Percentiles rank a stretch among this genome's conserved stretches.
These are phyloP conservation scores for Puccinia polysora DNA, from an alignment of 1,284 basidiomycete species.

Conservation along the genomic window DNA sequence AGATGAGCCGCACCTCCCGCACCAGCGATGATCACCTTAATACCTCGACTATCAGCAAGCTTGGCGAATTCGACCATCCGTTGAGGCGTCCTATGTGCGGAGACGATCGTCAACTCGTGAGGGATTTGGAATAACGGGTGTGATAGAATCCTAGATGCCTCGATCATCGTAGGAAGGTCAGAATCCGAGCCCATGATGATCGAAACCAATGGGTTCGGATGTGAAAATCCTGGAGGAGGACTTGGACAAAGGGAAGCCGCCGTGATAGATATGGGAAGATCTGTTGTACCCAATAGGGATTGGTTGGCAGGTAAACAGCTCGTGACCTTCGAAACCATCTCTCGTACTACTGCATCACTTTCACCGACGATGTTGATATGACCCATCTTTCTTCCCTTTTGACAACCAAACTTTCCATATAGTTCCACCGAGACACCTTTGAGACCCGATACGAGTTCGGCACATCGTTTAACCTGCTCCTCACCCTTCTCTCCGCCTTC, in stretches of 20 bases:
- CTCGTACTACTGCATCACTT: constrained; percentile 70
- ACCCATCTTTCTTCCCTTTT: constrained; percentile 94
- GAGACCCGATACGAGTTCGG: constrained; percentile 61
- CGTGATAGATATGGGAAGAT: not conserved
- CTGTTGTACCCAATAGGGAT: no score
- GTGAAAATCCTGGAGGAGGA: constrained; percentile 54
- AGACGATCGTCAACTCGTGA: constrained; percentile 92
- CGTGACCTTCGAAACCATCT: constrained; percentile 68
- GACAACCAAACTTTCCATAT: constrained; percentile 85
- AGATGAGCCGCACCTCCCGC: constrained; percentile 96
- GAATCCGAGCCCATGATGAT: constrained; percentile 99
- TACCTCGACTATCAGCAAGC: constrained; percentile 68
- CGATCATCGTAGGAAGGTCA: constrained; percentile 88
- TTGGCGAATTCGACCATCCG: constrained; percentile 78
- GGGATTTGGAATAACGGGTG: constrained; percentile 70
- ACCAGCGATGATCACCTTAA: constrained; percentile 80
- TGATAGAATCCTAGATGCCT: constrained; percentile 73
- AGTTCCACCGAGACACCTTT: constrained; percentile 80
- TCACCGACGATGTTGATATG: constrained; percentile 86
- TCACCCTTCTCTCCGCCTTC: constrained; percentile 57
- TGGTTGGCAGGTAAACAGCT: constrained; percentile 50
- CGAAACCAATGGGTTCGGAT: constrained; percentile 74
- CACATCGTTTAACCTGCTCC: constrained; percentile 61
- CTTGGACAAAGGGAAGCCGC: not conserved
- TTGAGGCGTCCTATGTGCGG: constrained; percentile 89